phyloP scores from a whole-genome alignment of 345 rosid species.

The Combretum micranthum region DNA sequence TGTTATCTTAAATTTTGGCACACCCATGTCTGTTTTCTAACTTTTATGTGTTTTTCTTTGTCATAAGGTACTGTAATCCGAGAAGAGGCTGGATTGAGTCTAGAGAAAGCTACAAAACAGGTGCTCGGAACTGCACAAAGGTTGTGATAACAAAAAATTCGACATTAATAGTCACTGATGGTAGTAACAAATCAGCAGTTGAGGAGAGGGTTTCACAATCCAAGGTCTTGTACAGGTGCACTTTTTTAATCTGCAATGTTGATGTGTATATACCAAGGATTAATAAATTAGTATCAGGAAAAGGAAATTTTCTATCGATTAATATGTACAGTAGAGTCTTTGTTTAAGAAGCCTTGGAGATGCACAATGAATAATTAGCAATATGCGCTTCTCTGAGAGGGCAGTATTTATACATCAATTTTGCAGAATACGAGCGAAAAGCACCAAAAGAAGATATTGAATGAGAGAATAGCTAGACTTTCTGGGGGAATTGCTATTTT shows the following conservation, averaged over 20 bases:
- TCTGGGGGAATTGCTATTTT: conserved; percentile 83
- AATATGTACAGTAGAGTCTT: too few species aligned
- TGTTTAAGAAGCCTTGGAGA: not conserved
- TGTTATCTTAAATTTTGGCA: not conserved
- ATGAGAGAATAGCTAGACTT: conserved; percentile 80
- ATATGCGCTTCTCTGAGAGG: not conserved
- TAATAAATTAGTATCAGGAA: too few species aligned
- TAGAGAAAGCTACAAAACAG: conserved; percentile 73
- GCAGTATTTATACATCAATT: conserved; percentile 3
- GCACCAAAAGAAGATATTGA: conserved; percentile 67
- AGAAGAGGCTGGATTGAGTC: conserved; percentile 65
- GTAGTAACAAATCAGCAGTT: conserved; percentile 55
- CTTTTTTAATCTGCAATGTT: conserved; percentile 8
- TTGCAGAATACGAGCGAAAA: conserved; percentile 64
- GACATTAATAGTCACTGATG: conserved; percentile 74
- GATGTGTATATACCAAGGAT: too few species aligned
- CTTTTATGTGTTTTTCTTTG: not conserved
- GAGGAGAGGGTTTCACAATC: conserved; percentile 69
- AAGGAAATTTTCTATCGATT: too few species aligned
- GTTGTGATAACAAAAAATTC: conserved; percentile 72
- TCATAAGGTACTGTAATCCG: conserved; percentile 71
- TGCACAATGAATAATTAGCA: not conserved
- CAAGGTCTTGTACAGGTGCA: conserved; percentile 59
- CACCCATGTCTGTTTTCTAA: not conserved
- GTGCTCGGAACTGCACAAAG: conserved; percentile 70